These are phyloP conservation scores for Aureobasidium sp. DNA, from an alignment of 2,329 filamentous ascomycete species.

Conservation along the genomic window DNA sequence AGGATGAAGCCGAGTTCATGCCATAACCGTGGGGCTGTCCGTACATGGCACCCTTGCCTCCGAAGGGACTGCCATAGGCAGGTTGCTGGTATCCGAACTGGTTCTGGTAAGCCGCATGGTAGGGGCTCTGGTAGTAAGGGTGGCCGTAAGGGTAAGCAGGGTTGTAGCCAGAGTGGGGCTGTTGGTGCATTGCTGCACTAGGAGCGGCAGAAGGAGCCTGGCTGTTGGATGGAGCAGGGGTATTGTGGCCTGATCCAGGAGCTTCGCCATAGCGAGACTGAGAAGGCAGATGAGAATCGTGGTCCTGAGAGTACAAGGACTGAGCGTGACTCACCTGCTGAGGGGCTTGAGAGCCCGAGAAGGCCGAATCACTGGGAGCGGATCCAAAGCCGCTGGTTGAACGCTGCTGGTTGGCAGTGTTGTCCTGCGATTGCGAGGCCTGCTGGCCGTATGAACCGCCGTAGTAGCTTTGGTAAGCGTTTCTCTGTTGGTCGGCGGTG, in stretches of 20 bases:
- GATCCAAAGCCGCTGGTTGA: conserved; percentile 68
- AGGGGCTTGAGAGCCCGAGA: conserved; percentile 57
- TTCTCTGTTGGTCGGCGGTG: conserved; percentile 66
- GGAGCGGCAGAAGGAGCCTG: conserved; percentile 43
- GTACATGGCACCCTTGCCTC: conserved; percentile 53
- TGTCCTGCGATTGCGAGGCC: conserved; percentile 54
- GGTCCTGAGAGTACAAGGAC: conserved; percentile 25
- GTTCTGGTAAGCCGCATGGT: conserved; percentile 57
- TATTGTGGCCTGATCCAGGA: conserved; percentile 83
- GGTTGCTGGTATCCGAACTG: conserved; percentile 46
- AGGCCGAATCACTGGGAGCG: conserved; percentile 53
- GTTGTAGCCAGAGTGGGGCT: conserved; percentile 47
- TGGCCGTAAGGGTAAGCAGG: conserved; percentile 53
- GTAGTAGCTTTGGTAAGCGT: conserved; percentile 66
- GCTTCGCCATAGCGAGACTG: conserved; percentile 71
- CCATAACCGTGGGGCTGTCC: conserved; percentile 55
- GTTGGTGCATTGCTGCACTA: conserved; percentile 38
- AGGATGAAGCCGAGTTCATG: conserved; percentile 49
- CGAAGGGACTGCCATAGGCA: conserved; percentile 45
- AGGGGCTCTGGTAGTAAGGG: conserved; percentile 54
- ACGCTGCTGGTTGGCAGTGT: conserved; percentile 67
- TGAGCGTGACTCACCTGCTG: conserved; percentile 30
- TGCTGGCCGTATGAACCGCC: conserved; percentile 47
- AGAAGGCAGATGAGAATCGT: conserved; percentile 24
- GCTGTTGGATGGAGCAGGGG: conserved; percentile 69